Percentiles rank a stretch among this genome's conserved stretches.
Conservation (phyloP, 2,329 filamentous ascomycete genomes). For the Pseudocercospora musae region DNA sequence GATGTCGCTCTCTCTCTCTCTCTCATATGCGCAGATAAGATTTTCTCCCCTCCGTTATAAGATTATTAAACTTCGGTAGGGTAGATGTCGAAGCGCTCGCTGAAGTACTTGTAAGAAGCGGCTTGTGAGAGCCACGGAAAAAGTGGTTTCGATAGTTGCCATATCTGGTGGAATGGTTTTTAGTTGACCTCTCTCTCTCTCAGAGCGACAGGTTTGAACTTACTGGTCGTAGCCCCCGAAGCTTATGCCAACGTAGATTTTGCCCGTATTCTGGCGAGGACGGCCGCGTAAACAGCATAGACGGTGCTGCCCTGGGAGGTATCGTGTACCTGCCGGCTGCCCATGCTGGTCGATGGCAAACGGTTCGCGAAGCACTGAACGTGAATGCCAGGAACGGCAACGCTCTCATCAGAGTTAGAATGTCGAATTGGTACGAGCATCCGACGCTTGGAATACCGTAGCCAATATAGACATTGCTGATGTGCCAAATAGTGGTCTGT, state of each 20-base stretch:
- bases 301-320: not conserved
- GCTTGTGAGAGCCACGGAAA: not conserved
- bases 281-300: not conserved
- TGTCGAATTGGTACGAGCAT: conserved; percentile 4
- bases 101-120: not conserved
- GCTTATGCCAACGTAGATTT: not conserved
- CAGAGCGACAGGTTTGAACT: not conserved
- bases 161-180: not conserved
- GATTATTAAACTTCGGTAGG: too few species aligned
- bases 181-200: not conserved
- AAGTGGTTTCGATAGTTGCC: not conserved
- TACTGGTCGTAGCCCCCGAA: not conserved
- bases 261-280: not conserved
- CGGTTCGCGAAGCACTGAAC: not conserved
- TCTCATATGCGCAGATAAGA: too few species aligned
- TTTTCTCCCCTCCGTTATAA: too few species aligned
- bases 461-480: not conserved
- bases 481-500: not conserved
- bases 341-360: not conserved
- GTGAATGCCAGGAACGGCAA: not conserved
- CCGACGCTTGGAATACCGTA: not conserved
- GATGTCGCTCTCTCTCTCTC: too few species aligned
- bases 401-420: not conserved
- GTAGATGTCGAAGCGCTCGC: not conserved
- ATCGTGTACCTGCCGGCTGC: not conserved